Percentiles rank a stretch among this genome's conserved stretches.
These are phyloP conservation scores for Geotrichum fermentans DNA, from an alignment of 1,139 yeast genomes.

Conservation along the genomic window DNA sequence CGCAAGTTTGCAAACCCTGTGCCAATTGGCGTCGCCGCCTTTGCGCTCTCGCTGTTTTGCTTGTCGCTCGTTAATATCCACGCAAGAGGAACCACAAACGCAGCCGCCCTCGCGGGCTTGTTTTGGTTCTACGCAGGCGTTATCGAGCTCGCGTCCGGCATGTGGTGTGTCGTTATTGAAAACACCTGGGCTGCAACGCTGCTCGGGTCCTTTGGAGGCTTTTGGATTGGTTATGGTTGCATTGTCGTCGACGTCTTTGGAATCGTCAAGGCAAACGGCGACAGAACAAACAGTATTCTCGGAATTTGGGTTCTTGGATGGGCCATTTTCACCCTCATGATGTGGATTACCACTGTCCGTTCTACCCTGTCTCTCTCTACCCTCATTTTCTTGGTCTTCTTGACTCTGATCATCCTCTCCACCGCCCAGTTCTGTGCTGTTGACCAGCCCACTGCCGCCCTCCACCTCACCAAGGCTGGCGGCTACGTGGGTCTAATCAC, in stretches of 20 bases:
- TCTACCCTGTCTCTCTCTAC: conserved; percentile 73
- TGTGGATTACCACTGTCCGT: conserved; percentile 63
- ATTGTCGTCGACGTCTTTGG: conserved; percentile 71
- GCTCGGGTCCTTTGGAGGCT: conserved; percentile 74
- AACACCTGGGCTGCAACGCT: conserved; percentile 86
- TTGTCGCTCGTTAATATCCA: conserved; percentile 60
- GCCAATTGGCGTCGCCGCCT: conserved; percentile 78
- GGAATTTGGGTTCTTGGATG: conserved; percentile 75
- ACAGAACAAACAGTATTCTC: conserved; percentile 49
- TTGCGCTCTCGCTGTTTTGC: conserved; percentile 80
- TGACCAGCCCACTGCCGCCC: conserved; percentile 32
- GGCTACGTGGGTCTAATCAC: conserved; percentile 75
- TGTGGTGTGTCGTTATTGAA: conserved; percentile 62
- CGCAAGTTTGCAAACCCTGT: conserved; percentile 83
- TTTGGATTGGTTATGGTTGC: conserved; percentile 79
- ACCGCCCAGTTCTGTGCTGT: conserved; percentile 47
- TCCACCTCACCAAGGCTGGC: conserved; percentile 56
- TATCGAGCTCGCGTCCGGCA: conserved; percentile 65
- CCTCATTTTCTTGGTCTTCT: conserved; percentile 58
- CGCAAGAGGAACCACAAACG: conserved; percentile 52
- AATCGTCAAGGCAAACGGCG: conserved; percentile 54
- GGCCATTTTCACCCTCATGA: conserved; percentile 70
- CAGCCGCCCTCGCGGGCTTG: conserved; percentile 57
- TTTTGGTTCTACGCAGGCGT: conserved; percentile 79
- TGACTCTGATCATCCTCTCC: conserved; percentile 65